Percentiles rank a stretch among this genome's conserved stretches.
phyloP scores from a whole-genome alignment of 345 rosid genomes.

The Eutrema yunnanense region DNA sequence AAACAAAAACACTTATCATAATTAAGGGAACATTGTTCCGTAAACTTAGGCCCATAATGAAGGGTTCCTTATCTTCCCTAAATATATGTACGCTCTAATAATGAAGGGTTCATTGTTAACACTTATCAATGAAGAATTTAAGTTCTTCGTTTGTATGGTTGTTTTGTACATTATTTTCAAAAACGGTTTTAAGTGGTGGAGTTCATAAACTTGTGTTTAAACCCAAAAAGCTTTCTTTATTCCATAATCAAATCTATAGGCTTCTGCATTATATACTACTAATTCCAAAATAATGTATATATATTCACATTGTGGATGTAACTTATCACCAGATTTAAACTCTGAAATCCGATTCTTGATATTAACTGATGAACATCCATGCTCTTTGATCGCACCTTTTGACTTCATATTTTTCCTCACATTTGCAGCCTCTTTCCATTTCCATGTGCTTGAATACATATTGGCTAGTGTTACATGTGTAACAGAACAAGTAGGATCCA shows the following conservation, averaged over 20 bases:
- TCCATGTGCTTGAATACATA: slow-evolving; percentile 55
- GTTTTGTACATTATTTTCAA: no score
- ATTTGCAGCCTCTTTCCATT: slow-evolving; percentile 67
- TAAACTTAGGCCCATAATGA: no score
- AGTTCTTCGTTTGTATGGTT: no score
- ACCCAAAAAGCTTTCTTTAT: neutral
- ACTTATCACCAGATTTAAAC: slow-evolving; percentile 56
- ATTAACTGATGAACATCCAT: slow-evolving; percentile 58
- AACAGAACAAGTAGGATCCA: slow-evolving; percentile 61
- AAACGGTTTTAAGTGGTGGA: neutral
- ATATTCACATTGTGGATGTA: slow-evolving; percentile 45
- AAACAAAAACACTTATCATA: neutral
- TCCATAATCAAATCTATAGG: slow-evolving; percentile 12
- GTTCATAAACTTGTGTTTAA: neutral
- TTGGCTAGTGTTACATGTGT: slow-evolving; percentile 70
- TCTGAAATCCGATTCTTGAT: slow-evolving; percentile 41
- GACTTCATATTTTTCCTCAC: slow-evolving; percentile 58
- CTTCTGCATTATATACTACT: slow-evolving; percentile 31
- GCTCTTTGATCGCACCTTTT: slow-evolving; percentile 74
- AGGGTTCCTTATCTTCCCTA: no score
- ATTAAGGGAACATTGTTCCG: no score
- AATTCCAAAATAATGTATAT: slow-evolving; percentile 44
- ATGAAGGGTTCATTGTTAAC: no score
- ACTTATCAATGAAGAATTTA: no score
- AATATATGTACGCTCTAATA: no score